Conservation (phyloP, 2,329 filamentous ascomycete species). For the Amauroascus niger region DNA sequence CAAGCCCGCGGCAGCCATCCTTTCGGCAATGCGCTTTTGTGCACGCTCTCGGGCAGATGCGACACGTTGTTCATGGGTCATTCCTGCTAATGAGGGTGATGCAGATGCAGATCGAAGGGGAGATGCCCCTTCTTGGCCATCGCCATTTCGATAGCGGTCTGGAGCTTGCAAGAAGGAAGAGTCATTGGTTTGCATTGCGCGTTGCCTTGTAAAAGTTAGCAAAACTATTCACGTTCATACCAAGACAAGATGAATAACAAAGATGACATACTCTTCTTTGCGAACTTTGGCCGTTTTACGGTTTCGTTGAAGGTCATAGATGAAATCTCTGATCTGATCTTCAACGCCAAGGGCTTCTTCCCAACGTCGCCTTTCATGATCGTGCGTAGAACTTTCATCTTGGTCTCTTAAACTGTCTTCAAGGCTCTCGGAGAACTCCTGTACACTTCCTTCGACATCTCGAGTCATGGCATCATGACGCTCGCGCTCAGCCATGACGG, state of each 20-base stretch:
- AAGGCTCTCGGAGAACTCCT: constrained; percentile 72
- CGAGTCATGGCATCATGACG: constrained; percentile 93
- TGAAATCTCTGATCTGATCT: constrained; percentile 94
- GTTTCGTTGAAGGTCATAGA: constrained; percentile 85
- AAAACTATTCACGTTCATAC: neutral
- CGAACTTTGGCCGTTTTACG: constrained; percentile 65
- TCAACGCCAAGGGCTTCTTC: constrained; percentile 93
- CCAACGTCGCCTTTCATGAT: constrained; percentile 89
- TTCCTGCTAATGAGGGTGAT: constrained; percentile 70
- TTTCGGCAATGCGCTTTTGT: constrained; percentile 92
- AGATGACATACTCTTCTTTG: constrained; percentile 46
- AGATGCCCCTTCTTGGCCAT: constrained; percentile 29
- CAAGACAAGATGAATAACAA: neutral
- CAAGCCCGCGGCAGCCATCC: constrained; percentile 84
- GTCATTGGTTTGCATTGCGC: neutral
- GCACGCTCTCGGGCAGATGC: constrained; percentile 96
- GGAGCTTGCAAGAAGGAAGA: constrained; percentile 31
- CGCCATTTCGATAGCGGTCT: constrained; percentile 38
- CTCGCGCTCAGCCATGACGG: constrained; percentile 73
- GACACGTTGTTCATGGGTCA: constrained; percentile 84
- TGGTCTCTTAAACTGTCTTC: constrained; percentile 83
- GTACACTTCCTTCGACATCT: constrained; percentile 92
- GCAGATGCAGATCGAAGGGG: constrained; percentile 43
- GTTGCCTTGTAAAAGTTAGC: constrained; percentile 13
- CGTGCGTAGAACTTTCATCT: constrained; percentile 61